Evolutionary conservation across 2,329 filamentous ascomycete species (phyloP).

Genomic region (Xylaria sp.): DNA sequence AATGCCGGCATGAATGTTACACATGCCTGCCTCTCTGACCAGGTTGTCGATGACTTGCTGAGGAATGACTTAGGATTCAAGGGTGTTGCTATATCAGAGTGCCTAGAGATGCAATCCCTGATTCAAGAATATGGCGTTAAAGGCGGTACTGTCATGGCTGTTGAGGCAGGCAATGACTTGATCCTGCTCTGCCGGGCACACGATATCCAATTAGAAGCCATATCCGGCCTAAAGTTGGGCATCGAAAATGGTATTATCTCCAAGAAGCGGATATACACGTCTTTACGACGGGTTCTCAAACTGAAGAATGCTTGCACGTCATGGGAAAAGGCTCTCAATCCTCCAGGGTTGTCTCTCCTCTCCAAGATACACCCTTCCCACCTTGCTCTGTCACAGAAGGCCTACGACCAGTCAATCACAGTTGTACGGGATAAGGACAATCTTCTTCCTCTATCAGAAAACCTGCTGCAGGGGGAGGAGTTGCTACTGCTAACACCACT

Average conservation of each 20-base stretch:
- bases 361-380: constrained; percentile 86
- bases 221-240: constrained; percentile 87
- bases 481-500: constrained; percentile 88
- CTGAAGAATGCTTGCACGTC: constrained; percentile 88
- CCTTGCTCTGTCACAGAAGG: constrained; percentile 80
- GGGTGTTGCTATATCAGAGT: constrained; percentile 94
- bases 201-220: constrained; percentile 88
- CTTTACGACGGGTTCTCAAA: constrained; percentile 78
- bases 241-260: constrained; percentile 91
- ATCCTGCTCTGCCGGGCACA: constrained; percentile 89
- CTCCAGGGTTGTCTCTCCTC: constrained; percentile 79
- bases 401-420: constrained; percentile 92
- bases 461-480: constrained; percentile 86
- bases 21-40: constrained; percentile 92
- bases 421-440: constrained; percentile 91
- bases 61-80: constrained; percentile 90
- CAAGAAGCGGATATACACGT: constrained; percentile 80
- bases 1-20: constrained; percentile 93
- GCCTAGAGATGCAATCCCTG: constrained; percentile 94
- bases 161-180: constrained; percentile 94
- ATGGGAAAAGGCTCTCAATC: constrained; percentile 92
- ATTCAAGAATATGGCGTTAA: constrained; percentile 97
- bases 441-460: constrained; percentile 81
- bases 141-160: constrained; percentile 95
- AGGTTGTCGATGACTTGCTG: constrained; percentile 89